Evolutionary conservation across 23 red algal genomes (phyloP).

Genomic region (Gracilaria gracilis): DNA sequence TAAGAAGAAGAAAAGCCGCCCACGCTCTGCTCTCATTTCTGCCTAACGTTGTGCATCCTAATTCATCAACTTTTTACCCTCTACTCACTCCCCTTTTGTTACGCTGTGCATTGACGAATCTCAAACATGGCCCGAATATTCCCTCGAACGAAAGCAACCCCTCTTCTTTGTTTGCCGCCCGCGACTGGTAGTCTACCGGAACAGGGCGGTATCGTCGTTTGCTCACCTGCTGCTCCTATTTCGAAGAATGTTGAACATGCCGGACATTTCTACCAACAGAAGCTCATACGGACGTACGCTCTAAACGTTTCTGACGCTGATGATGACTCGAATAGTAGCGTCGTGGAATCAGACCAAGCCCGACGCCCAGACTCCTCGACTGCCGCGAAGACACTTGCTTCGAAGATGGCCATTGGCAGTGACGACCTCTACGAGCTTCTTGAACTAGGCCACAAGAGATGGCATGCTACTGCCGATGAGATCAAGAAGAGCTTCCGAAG

Average conservation of each 20-base stretch:
- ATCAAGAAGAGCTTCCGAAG: conserved; percentile 83
- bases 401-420: conserved; percentile 61
- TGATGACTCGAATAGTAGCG: background rate
- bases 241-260: conserved; percentile 77
- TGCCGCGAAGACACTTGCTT: conserved; percentile 58
- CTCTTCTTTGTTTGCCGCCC: conserved; percentile 58
- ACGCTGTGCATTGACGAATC: background rate
- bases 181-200: conserved; percentile 73
- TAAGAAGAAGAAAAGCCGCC: background rate
- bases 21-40: background rate
- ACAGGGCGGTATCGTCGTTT: conserved; percentile 61
- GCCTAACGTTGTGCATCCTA: background rate
- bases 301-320: conserved; percentile 1
- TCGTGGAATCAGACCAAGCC: background rate
- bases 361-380: conserved; percentile 8
- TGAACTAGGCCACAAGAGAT: conserved; percentile 77
- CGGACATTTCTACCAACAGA: conserved; percentile 70
- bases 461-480: conserved; percentile 84
- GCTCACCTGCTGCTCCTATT: conserved; percentile 38
- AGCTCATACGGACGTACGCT: conserved; percentile 42
- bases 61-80: background rate
- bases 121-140: conserved; percentile 24
- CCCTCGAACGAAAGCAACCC: background rate
- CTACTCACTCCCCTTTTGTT: background rate
- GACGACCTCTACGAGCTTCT: conserved; percentile 91